Percentiles rank a stretch among this genome's conserved stretches.
Conservation (phyloP, 108 stramenopile species). For the Discostella stelligeroides region DNA sequence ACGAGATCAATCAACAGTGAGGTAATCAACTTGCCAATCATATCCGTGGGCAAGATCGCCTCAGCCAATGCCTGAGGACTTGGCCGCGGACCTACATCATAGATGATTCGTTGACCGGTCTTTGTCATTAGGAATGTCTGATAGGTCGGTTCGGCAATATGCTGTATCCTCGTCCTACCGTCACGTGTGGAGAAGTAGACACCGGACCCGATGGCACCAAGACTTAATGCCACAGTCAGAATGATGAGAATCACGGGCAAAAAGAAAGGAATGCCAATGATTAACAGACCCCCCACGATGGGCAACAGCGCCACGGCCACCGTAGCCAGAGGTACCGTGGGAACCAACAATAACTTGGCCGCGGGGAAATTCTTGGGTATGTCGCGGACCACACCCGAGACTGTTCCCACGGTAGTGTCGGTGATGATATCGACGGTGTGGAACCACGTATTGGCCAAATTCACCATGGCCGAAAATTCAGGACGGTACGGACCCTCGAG, state of each 20-base stretch:
- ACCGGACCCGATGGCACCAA: slow-evolving; percentile 32
- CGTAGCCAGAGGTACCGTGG: slow-evolving; percentile 64
- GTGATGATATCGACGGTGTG: slow-evolving; percentile 57
- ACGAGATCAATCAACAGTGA: slow-evolving; percentile 80
- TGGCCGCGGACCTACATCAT: slow-evolving; percentile 83
- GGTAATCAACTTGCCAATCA: slow-evolving; percentile 67
- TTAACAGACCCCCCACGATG: slow-evolving; percentile 55
- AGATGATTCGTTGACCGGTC: slow-evolving; percentile 69
- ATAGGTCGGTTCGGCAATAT: slow-evolving; percentile 48
- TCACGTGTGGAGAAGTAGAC: slow-evolving; percentile 61
- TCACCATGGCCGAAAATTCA: slow-evolving; percentile 68
- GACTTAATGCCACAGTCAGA: slow-evolving; percentile 15
- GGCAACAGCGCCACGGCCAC: slow-evolving; percentile 55
- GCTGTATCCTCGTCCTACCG: slow-evolving; percentile 56
- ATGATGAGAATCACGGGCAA: slow-evolving; percentile 57
- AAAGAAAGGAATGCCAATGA: slow-evolving; percentile 76
- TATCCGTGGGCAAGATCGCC: slow-evolving; percentile 60
- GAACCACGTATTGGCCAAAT: slow-evolving; percentile 66
- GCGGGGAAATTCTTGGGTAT: slow-evolving; percentile 41
- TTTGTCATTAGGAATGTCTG: slow-evolving; percentile 59
- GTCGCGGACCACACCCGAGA: slow-evolving; percentile 8
- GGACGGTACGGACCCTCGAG: slow-evolving; percentile 76
- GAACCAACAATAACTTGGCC: slow-evolving; percentile 58
- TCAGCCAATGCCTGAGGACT: slow-evolving; percentile 57
- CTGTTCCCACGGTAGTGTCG: slow-evolving; percentile 27